Evolutionary conservation across 2,329 filamentous ascomycete genomes (phyloP), one percentile per base, ranked within the genome.

Genomic region (Phaeomoniella chlamydospora): DNA sequence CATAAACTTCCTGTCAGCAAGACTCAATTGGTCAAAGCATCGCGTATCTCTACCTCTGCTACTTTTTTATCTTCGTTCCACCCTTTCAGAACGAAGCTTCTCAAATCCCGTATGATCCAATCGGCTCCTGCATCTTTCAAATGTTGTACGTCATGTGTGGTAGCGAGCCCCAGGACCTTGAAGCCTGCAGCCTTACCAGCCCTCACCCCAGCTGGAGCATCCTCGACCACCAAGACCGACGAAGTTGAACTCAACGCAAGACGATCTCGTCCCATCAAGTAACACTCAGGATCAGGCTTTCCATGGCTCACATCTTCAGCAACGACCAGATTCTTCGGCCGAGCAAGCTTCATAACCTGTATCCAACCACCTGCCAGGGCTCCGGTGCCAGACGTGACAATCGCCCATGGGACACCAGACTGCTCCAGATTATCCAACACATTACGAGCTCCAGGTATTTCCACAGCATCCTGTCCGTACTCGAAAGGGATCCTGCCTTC

Each of bases 161-260:
- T 94, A 37, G 81, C 74, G 37, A 94, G 61, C n/a, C 77, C 87
- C 32, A 93, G 61, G 10, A 94, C 87, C 51, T 72, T 77, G 62
- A 81, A 94, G 2, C 85, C 86, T 6, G 87, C 87, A 1, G 74
- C 82, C 59, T 87, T 92, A 34, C 86, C 87, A 17, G 86, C 76
- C 44, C 62, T 68, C 50, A 94, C 83, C 4, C 87, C 87, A 5
- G 85, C 83, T 4, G 87, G 86, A 38, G 83, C 83, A 61, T 94
- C 87, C 60, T 94, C 87, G 26, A 94, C 62, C 34, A 94, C 87
- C 37, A 94, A 64, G 31, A 88, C 58, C 37, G 58, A 67, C 17
- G 61, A 57, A 11, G 53, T 51, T 14, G 65, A 53, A 15, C 53
- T 50, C 17, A 67, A 45, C 1, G 65, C 67, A 12, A 87, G 66